Evolutionary conservation across 139 green algal genomes (phyloP).

Genomic region (Pleodorina starrii): DNA sequence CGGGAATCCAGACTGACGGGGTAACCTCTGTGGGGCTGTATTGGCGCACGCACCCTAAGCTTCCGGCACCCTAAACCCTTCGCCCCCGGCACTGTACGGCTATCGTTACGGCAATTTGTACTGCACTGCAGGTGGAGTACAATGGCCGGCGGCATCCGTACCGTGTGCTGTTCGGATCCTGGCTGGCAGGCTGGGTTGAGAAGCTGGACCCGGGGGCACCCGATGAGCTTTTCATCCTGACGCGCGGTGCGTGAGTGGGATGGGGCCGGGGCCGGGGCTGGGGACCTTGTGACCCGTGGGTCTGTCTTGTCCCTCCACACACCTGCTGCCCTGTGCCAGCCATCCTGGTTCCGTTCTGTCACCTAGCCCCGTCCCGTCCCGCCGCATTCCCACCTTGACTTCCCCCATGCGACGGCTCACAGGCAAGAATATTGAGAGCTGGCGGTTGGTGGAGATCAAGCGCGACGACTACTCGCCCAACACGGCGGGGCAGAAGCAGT

Average conservation of each 20-base stretch:
- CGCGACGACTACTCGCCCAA: conserved; percentile 72
- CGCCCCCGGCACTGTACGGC: neutral
- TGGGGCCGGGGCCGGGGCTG: neutral
- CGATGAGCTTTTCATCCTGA: conserved; percentile 69
- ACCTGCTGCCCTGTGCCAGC: no score
- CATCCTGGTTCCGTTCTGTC: no score
- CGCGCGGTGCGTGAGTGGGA: conserved; percentile 52
- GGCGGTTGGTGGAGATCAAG: conserved; percentile 66
- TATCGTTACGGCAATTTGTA: neutral
- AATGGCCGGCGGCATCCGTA: conserved; percentile 38
- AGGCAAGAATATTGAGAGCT: conserved; percentile 65
- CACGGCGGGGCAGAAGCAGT: conserved; percentile 54
- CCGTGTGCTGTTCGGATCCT: conserved; percentile 50
- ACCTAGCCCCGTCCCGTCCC: no score
- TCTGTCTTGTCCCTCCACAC: no score
- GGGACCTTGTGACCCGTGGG: no score
- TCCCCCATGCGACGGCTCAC: neutral
- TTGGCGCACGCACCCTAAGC: neutral
- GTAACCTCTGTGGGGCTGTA: neutral
- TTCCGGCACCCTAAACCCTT: neutral
- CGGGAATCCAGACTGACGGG: neutral
- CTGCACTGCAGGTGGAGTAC: conserved; percentile 36
- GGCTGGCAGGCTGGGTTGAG: conserved; percentile 53
- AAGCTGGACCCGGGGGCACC: conserved; percentile 65
- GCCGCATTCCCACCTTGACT: no score